phyloP scores from a whole-genome alignment of 345 rosid species.

The Eucalyptus viminalis region DNA sequence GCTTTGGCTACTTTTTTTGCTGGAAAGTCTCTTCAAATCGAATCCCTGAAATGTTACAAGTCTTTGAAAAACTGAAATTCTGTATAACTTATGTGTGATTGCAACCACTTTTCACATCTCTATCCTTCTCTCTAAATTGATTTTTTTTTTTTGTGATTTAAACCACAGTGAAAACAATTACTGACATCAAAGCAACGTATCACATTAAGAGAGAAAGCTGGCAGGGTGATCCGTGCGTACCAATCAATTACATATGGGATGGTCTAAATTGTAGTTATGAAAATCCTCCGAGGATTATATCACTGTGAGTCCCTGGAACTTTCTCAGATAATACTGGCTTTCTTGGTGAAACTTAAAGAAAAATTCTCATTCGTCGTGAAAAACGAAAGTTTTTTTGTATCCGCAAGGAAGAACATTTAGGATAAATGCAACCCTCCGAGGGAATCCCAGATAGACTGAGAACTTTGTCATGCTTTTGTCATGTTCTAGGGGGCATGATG shows the following conservation, averaged over 20 bases:
- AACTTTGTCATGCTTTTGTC: not conserved
- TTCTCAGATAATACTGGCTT: no score
- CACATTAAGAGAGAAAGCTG: not conserved
- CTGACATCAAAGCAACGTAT: not conserved
- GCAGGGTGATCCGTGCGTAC: slow-evolving; percentile 12
- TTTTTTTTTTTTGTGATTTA: not conserved
- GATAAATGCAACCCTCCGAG: not conserved
- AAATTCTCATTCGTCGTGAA: not conserved
- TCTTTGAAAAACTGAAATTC: not conserved
- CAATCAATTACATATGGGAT: not conserved
- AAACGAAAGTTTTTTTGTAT: not conserved
- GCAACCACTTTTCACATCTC: not conserved
- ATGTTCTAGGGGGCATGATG: not conserved
- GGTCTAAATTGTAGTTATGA: not conserved
- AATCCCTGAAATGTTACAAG: not conserved
- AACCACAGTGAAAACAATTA: slow-evolving; percentile 1
- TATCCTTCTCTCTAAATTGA: not conserved
- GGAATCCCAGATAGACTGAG: not conserved
- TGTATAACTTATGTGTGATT: not conserved
- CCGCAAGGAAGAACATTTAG: not conserved
- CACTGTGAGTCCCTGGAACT: not conserved
- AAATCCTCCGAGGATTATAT: not conserved
- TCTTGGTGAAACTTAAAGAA: not conserved
- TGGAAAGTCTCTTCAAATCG: not conserved
- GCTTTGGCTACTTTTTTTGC: not conserved